Base-by-base conservation (phyloP, 306 rosid species). In the Acacia crassicarpa region DNA sequence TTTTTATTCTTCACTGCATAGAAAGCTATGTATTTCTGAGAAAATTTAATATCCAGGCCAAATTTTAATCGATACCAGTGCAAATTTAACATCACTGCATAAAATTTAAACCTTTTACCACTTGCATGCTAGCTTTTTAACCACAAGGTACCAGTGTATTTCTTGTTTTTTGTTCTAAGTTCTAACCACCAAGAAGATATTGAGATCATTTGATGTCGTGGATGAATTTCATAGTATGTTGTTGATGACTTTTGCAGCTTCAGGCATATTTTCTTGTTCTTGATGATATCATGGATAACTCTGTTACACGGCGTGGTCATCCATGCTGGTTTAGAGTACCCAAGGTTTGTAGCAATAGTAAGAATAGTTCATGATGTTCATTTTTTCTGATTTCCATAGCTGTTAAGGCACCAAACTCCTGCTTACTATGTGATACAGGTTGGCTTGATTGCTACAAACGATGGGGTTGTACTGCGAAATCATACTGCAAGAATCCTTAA, bases 371-470 rank as follows among this genome's bases (percentile, higher is more conserved):
- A 14, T n/a, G 62, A 10, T 68, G 22, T 46, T 67, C 22, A 9
- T 22, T 56, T 67, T 62, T 85, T 25, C 83, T 25, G 72, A 77
- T 41, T 62, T 73, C 68, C 63, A 30, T 78, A 67, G 74, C 63
- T 32, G 77, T 43, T 46, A 15, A 81, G 45, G 79, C 73, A 68
- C 58, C 54, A 40, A 41, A 75, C 58, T 44, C 48, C 61, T 69
- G 5, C 9, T 32, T 76, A 56, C 23, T 81, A 56, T 78, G 17
- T 63, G 79, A 65, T 75, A 53, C 66, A 95, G 99, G 89, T 95
- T 78, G 99, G 98, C 78, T 38, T 93, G 88, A 90, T 93, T 82
- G 99, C 99, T 11, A 86, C 49, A 32, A 95, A 93, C 75, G 99
- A 95, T 82, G 99, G 98, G 83, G 63, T 89, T 83, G 33, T 92